Evolutionary conservation across 208 protist species (phyloP), one percentile per base, ranked within the genome.

Genomic region (Herpetomonas muscarum): DNA sequence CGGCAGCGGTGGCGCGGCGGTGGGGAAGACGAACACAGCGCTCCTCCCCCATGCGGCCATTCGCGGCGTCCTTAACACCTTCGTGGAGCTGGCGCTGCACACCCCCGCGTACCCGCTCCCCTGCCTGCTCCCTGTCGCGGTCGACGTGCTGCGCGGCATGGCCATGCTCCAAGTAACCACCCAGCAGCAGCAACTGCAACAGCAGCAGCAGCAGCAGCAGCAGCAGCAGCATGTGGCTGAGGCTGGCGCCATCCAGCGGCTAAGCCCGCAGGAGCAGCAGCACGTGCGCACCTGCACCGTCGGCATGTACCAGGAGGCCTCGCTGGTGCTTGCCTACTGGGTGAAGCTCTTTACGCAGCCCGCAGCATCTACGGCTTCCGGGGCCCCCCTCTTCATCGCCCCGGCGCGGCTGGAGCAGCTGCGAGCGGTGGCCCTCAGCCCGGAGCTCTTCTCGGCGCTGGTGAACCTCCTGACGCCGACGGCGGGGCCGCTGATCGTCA

Each of bases 231-330:
- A n/a, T n/a, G n/a, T n/a, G n/a, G n/a, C n/a, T n/a, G 76, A 79
- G 29, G 42, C 55, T 5, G 50, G 49, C 44, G 55, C 73, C 0
- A 46, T 78, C 42, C 79, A 82, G 60, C 76, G 71, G 1, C 66
- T 88, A 15, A 81, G 74, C 57, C 79, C 81, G 25, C 84, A 87
- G 67, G 87, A 86, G 66, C 87, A 92, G 57, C 87, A 92, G 59
- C 82, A 89, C 64, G 75, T 89, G 15, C 81, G 81, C 37, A 81
- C 68, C 39, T 94, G 84, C 70, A 79, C 81, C 49, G 71, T 75
- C 0, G 81, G 79, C 45, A 94, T 94, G 87, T 90, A 90, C 64
- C 79, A 91, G 60, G 84, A 94, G 63, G 84, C 92, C 39, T 69
- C 81, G 15, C 54, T 72, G 24, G 81, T 87, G 21, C 73, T 94